Evolutionary conservation across 495 filamentous ascomycete species (phyloP).

Genomic region (Sordaria brevicollis): DNA sequence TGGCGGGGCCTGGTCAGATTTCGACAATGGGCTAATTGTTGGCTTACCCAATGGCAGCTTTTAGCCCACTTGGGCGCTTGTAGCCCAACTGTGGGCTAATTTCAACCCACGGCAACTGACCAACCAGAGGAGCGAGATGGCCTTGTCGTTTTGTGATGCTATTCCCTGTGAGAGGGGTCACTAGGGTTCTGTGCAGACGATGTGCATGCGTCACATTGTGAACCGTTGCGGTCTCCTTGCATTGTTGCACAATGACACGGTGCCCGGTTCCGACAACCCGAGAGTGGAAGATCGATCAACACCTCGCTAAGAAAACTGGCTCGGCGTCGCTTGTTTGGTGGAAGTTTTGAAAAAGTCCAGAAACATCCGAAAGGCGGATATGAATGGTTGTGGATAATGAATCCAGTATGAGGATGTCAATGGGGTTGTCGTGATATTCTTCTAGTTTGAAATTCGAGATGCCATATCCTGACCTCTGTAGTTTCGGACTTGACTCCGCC

Average conservation of each 20-base stretch:
- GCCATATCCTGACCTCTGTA: too few relatives aligned
- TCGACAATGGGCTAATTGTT: conserved; percentile 19
- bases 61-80: conserved; percentile 21
- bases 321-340: not conserved
- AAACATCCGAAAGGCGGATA: not conserved
- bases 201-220: not conserved
- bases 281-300: not conserved
- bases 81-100: conserved; percentile 5
- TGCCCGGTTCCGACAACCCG: not conserved
- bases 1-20: conserved; percentile 6
- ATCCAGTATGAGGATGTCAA: not conserved
- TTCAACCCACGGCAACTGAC: not conserved
- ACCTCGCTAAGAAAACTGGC: not conserved
- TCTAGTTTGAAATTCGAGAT: not conserved
- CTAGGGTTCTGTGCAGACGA: not conserved
- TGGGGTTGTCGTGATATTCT: too few relatives aligned
- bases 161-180: not conserved
- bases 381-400: not conserved
- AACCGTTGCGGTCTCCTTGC: not conserved
- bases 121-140: conserved; percentile 7
- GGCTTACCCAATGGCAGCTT: conserved; percentile 13
- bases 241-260: not conserved
- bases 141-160: not conserved
- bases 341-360: not conserved
- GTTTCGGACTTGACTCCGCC: too few relatives aligned